phyloP scores from a whole-genome alignment of 2,329 filamentous ascomycete genomes.

The Ophiostoma piceae region DNA sequence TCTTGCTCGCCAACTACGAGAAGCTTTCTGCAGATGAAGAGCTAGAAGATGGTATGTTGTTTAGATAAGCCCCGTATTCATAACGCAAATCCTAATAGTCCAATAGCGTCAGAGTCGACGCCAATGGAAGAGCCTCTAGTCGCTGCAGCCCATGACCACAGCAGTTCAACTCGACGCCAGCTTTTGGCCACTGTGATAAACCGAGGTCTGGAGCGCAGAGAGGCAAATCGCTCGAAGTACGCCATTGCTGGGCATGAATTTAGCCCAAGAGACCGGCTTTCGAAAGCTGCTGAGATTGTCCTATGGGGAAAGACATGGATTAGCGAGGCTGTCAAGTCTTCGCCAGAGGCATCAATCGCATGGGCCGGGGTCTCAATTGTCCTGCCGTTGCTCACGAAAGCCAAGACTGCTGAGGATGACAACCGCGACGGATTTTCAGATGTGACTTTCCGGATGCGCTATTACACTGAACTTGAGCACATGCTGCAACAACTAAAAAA shows the following conservation, averaged over 20 bases:
- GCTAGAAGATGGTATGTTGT: not conserved
- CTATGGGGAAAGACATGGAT: not conserved
- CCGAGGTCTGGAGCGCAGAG: not conserved
- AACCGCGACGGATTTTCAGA: not conserved
- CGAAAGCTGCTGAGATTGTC: not conserved
- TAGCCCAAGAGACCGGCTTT: not conserved
- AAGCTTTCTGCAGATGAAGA: not conserved
- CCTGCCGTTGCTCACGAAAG: not conserved
- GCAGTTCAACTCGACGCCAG: not conserved
- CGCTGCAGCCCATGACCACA: not conserved
- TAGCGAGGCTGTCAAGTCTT: conserved; percentile 6
- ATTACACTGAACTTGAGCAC: conserved; percentile 10
- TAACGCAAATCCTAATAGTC: not conserved
- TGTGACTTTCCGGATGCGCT: conserved; percentile 4
- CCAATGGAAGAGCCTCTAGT: not conserved
- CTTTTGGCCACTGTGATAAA: not conserved
- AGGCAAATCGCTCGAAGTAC: not conserved
- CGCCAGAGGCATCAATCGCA: conserved; percentile 1
- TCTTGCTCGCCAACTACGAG: not conserved
- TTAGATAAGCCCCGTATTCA: not conserved
- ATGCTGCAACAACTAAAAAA: not conserved
- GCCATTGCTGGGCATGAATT: not conserved
- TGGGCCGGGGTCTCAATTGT: not conserved
- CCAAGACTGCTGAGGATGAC: conserved; percentile 1
- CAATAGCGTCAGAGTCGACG: not conserved